phyloP scores from a whole-genome alignment of 1,139 yeast species.

The Candida frijolesensis region DNA sequence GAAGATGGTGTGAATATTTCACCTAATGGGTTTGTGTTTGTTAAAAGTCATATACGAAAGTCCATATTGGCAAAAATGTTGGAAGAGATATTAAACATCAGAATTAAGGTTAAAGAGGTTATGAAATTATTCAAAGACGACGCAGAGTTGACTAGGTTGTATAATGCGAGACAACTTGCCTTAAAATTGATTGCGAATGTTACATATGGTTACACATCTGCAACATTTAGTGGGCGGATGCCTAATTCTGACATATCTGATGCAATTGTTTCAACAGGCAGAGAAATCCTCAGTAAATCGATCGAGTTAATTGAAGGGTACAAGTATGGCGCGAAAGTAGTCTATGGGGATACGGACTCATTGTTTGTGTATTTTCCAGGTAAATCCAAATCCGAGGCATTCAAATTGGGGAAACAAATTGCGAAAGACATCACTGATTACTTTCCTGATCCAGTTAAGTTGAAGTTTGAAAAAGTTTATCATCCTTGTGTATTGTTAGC shows the following conservation, averaged over 20 bases:
- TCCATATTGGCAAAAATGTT: conserved; percentile 84
- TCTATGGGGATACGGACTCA: conserved; percentile 96
- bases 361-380: conserved; percentile 91
- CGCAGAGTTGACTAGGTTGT: conserved; percentile 50
- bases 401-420: conserved; percentile 68
- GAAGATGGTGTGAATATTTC: conserved; percentile 60
- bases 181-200: conserved; percentile 90
- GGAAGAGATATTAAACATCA: conserved; percentile 74
- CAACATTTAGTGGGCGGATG: conserved; percentile 95
- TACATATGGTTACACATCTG: conserved; percentile 94
- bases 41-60: conserved; percentile 62
- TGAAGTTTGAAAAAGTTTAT: conserved; percentile 92
- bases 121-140: conserved; percentile 57
- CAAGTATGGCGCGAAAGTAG: conserved; percentile 86
- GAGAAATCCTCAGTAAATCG: conserved; percentile 78
- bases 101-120: conserved; percentile 77
- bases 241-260: conserved; percentile 96
- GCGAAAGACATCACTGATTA: conserved; percentile 62
- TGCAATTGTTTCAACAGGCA: conserved; percentile 86
- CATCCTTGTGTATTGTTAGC: conserved; percentile 82
- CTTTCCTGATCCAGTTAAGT: conserved; percentile 78
- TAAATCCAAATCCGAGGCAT: conserved; percentile 73
- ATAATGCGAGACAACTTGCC: conserved; percentile 82
- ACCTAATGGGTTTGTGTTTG: conserved; percentile 87
- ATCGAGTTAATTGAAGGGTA: conserved; percentile 66